A percentile compares a stretch with the other conserved stretches of the same genome.
Evolutionary conservation across 768 basidiomycete species (phyloP).

Genomic region (Rubroboletus satanas): DNA sequence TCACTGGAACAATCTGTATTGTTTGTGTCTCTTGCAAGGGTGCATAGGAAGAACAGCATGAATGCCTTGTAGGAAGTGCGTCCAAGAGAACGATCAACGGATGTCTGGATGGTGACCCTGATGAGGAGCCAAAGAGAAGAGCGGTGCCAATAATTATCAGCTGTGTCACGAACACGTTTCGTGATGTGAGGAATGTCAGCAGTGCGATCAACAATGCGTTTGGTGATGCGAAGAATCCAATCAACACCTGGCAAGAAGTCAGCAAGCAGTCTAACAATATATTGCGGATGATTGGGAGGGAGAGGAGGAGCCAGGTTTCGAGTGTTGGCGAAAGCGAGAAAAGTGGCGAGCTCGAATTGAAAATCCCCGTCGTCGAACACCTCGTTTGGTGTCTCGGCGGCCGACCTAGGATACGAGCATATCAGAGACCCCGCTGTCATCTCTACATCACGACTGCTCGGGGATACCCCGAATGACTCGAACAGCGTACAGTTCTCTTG

Average conservation of each 20-base stretch:
- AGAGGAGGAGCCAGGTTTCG: neutral
- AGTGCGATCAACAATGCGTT: constrained; percentile 12
- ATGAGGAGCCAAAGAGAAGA: constrained; percentile 34
- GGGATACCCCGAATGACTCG: constrained; percentile 14
- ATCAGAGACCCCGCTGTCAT: constrained; percentile 29
- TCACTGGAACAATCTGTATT: too few species aligned
- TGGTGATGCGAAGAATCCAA: constrained; percentile 16
- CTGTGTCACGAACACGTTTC: too few species aligned
- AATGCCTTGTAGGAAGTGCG: constrained; percentile 42
- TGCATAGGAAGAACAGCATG: constrained; percentile 16
- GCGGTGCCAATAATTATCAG: constrained; percentile 17
- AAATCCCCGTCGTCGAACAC: constrained; percentile 13
- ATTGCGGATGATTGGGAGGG: neutral
- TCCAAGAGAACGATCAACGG: constrained; percentile 11
- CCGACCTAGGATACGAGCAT: constrained; percentile 26
- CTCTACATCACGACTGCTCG: constrained; percentile 27
- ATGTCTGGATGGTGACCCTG: constrained; percentile 28
- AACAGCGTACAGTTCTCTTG: constrained; percentile 18
- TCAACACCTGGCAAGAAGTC: constrained; percentile 5
- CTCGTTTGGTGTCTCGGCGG: constrained; percentile 6
- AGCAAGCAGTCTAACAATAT: neutral
- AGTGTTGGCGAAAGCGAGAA: constrained; percentile 14
- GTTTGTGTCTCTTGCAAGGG: too few species aligned
- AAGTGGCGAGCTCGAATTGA: constrained; percentile 14
- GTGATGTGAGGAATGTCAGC: too few species aligned